Base-by-base conservation (phyloP, 2,329 filamentous ascomycete species). In the Aspergillus eucalypticola region DNA sequence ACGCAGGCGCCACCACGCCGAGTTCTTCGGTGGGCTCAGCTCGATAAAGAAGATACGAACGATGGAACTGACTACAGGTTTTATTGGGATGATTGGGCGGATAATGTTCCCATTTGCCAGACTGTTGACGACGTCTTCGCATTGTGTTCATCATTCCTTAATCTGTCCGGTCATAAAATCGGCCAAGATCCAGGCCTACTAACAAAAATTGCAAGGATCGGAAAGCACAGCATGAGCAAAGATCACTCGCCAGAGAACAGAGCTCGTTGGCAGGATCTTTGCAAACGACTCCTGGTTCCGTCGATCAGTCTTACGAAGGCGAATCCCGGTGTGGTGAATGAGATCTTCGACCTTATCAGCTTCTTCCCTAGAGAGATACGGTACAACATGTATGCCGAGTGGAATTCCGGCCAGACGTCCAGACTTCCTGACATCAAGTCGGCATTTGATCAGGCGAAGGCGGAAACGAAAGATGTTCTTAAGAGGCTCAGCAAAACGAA, bases 51-150 rank as follows among this genome's bases (percentile, higher is more conserved):
- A 64, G 91, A 95, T 69, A 87, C 86, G 25, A 88, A 88, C 57
- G 91, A 92, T 66, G 88, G 88, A 19, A 86, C 81, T 11, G 83
- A 90, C 55, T 98, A 97, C 74, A 87, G 90, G 35, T 98, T 96
- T 73, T 99, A 99, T 75, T 97, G 95, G 88, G 92, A 96, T 60
- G 95, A 98, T 67, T 99, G 95, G 95, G 84, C 88, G 2, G 94
- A 98, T 75, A 96, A 95, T 64, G 84, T 99, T 49, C 96, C 95
- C 0, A 80, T 96, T 19, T 99, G 95, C 71, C 93, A 96, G 73
- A 90, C 83, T 1, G 87, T 96, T 5, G 92, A 97, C 63, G 95
- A 99, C 71, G 84, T 99, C 13, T 95, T 98, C 74, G 88, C 89
- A 2, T 84, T 97, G 0, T 96, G 92, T 75, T 86, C 87, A 60